Base-by-base conservation (phyloP, 1,284 basidiomycete species). In the Moniliophthora roreri region DNA sequence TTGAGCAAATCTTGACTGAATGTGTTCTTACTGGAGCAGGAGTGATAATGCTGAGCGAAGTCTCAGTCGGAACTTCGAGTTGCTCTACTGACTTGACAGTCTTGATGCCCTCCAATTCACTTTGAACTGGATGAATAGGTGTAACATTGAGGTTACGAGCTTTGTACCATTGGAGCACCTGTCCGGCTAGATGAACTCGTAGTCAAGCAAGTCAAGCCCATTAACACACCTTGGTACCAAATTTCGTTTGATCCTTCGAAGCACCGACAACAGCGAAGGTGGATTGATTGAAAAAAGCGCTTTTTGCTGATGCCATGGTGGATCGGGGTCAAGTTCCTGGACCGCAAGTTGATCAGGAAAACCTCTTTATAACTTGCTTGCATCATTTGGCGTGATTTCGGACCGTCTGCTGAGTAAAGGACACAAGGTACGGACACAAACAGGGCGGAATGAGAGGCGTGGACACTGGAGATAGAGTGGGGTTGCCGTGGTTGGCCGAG, bases 21-120 rank as follows among this genome's bases (percentile, higher is more conserved):
- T 26, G 16, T 40, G 36, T 45, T 58, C 68, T 34, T 58, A 86
- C 84, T 70, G 82, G 82, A 20, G 88, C 79, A 47, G 85, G 82
- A 4, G 91, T 93, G 63, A 95, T 81, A 57, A 94, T 81, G 60
- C 87, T 90, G 55, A 95, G 75, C 9, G 88, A 87, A 0, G 92
- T 95, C 57, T 84, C 72, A 2, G 75, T 65, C 2, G 91, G 88
- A 38, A 72, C 71, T 15, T 79, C 65, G n/a, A 94, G 79, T 35
- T 85, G 78, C 4, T 73, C 65, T 57, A 93, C 74, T 2, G 75
- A 68, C 51, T 68, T 68, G 42, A 89, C 62, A 2, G 85, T 80
- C 51, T 71, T 60, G 46, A 85, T 58, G 3, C 84, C 87, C 60
- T 89, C 85, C 6, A 91, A 72, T 59, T 85, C 81, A 26, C 69